Evolutionary conservation across 2,329 filamentous ascomycete species (phyloP), one percentile per base, ranked within the genome.

Genomic region (Pyrenophora graminea): DNA sequence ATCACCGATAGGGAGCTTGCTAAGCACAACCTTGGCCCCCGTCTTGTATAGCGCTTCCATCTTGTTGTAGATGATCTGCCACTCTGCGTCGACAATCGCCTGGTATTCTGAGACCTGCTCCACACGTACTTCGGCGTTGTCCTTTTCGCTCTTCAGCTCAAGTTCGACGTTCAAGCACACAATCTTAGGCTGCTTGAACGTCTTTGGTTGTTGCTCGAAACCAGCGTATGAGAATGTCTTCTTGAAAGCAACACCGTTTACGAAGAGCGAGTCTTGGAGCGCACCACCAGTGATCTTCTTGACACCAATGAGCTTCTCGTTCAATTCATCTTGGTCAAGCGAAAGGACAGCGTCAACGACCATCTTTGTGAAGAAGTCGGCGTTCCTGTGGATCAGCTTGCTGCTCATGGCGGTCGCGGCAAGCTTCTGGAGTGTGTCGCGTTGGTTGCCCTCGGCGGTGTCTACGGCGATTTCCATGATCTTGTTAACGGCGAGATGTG

Each of bases 21-120:
- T 96, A 51, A 99, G 86, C 36, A 99, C 91, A 44, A 99, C 91
- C 84, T 97, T 96, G 60, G 94, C 94, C 47, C 94, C 94, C 5
- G 93, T 97, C 77, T 93, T 87, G 82, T 93, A 85, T 46, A 96
- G 79, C 41, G 93, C 90, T 79, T 99, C 94, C 74, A 99, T 89
- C 83, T 99, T 99, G 82, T 97, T 93, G 85, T 88, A 97, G 76
- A 99, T 99, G 72, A 99, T 99, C 77, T 97, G 91, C 94, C 94
- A 99, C 77, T 99, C 94, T 25, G 94, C 94, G 71, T 99, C 94
- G 72, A 99, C 94, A 64, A 99, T 97, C 58, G 94, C 94, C 79
- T 99, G 94, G 80, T 99, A 99, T 78, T 99, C 94, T 17, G 93
- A 96, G 45, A 99, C 94, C 76, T 97, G 92, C 78, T 97, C 94